Conservation (phyloP, 192 early-diverging fungal species). For the Backusella liffmaniae region DNA sequence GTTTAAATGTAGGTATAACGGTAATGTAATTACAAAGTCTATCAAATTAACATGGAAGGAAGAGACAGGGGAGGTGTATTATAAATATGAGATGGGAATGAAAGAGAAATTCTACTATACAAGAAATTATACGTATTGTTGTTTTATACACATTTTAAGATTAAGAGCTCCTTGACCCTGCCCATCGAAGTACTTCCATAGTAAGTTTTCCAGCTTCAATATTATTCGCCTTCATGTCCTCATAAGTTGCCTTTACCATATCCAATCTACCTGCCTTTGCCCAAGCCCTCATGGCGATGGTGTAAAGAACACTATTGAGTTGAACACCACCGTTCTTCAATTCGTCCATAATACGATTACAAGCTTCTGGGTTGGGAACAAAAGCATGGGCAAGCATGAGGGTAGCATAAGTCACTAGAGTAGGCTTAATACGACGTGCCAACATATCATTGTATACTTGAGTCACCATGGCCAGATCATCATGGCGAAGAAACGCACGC, state of each 20-base stretch:
- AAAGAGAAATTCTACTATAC: background rate
- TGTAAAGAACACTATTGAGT: conserved; percentile 34
- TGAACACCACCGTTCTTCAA: conserved; percentile 19
- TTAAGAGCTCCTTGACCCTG: conserved; percentile 1
- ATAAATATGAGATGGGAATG: background rate
- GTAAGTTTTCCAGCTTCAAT: conserved; percentile 29
- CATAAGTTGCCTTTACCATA: conserved; percentile 27
- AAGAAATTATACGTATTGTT: background rate
- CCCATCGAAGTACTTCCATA: conserved; percentile 28
- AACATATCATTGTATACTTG: conserved; percentile 38
- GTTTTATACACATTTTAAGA: background rate
- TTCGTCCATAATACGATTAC: conserved; percentile 19
- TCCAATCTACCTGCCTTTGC: conserved; percentile 29
- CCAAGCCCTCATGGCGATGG: conserved; percentile 41
- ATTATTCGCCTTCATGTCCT: conserved; percentile 33
- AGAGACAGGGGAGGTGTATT: background rate
- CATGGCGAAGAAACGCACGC: conserved; percentile 32
- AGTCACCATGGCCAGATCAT: conserved; percentile 23
- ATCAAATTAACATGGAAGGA: background rate
- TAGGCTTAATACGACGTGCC: conserved; percentile 20
- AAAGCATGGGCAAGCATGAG: conserved; percentile 42
- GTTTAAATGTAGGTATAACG: background rate
- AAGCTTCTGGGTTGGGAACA: conserved; percentile 28
- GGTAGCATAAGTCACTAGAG: conserved; percentile 34
- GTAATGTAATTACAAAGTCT: background rate